Percentiles rank a stretch among this genome's conserved stretches.
Conservation (phyloP, 805 yeast species). For the Candida namnaoensis region DNA sequence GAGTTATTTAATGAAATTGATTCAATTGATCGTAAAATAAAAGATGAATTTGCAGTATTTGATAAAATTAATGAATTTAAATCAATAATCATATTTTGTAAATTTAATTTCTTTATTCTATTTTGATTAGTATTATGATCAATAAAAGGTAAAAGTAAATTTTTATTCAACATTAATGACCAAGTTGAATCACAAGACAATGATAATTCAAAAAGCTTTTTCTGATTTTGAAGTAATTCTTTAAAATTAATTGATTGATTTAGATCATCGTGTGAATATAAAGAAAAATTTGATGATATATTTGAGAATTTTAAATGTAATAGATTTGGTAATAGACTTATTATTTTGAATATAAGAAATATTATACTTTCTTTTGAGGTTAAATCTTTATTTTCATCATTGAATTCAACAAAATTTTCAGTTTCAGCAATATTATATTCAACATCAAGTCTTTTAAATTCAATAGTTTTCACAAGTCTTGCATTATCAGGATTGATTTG, state of each 20-base stretch:
- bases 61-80: constrained; percentile 22
- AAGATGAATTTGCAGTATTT: no score
- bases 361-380: no score
- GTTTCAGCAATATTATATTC: no score
- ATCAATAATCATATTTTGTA: constrained; percentile 41
- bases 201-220: constrained; percentile 20
- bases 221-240: no score
- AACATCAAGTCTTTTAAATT: no score
- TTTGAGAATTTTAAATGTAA: constrained; percentile 30
- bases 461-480: no score
- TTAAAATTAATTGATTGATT: no score
- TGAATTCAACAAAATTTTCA: no score
- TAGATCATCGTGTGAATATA: constrained; percentile 5
- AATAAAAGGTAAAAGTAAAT: constrained; percentile 36
- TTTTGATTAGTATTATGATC: constrained; percentile 15
- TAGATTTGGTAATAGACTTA: constrained; percentile 39
- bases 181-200: constrained; percentile 38
- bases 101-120: background rate
- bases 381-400: no score
- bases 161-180: constrained; percentile 43
- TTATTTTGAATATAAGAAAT: constrained; percentile 12
- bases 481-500: no score
- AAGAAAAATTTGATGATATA: constrained; percentile 41
- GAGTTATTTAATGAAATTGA: no score
- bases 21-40: no score